These are phyloP conservation scores for Colletotrichum sidae DNA, from an alignment of 2,329 filamentous ascomycete species.

Conservation along the genomic window DNA sequence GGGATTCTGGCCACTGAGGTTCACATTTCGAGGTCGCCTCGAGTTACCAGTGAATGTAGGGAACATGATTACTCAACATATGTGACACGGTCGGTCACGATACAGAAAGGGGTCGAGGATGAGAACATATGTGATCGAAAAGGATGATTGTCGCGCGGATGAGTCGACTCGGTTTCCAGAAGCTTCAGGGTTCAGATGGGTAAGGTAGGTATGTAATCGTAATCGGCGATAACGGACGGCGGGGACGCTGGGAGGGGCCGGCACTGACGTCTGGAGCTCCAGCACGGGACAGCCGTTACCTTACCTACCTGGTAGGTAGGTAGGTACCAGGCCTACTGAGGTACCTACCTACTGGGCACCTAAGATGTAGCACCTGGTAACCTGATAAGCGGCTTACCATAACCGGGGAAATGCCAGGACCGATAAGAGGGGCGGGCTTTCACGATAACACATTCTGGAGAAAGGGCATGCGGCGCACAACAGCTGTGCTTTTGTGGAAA, in stretches of 20 bases:
- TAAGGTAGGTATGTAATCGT: slow-evolving; percentile 28
- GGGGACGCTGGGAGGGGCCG: slow-evolving; percentile 7
- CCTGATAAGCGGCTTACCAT: background rate
- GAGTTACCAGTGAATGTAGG: slow-evolving; percentile 91
- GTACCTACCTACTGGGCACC: background rate
- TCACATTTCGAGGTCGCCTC: slow-evolving; percentile 89
- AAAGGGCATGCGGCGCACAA: slow-evolving; percentile 25
- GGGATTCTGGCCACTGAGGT: slow-evolving; percentile 84
- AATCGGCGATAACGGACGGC: background rate
- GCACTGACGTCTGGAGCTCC: slow-evolving; percentile 15
- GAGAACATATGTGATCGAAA: slow-evolving; percentile 19
- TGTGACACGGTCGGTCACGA: slow-evolving; percentile 1
- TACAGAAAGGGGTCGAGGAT: background rate
- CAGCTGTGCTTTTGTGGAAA: background rate
- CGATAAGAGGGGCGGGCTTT: slow-evolving; percentile 12
- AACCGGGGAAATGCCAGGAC: background rate
- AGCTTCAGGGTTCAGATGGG: slow-evolving; percentile 37
- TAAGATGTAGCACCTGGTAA: slow-evolving; percentile 2
- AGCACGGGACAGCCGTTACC: slow-evolving; percentile 19
- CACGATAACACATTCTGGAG: slow-evolving; percentile 22
- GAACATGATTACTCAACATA: slow-evolving; percentile 73
- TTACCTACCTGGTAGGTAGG: no score
- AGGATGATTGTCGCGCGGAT: background rate
- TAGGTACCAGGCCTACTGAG: no score
- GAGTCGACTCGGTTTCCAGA: slow-evolving; percentile 34